A percentile compares a stretch with the other conserved stretches of the same genome.
Conservation (phyloP, 169 alveolate genomes). For the Eimeria tenella region DNA sequence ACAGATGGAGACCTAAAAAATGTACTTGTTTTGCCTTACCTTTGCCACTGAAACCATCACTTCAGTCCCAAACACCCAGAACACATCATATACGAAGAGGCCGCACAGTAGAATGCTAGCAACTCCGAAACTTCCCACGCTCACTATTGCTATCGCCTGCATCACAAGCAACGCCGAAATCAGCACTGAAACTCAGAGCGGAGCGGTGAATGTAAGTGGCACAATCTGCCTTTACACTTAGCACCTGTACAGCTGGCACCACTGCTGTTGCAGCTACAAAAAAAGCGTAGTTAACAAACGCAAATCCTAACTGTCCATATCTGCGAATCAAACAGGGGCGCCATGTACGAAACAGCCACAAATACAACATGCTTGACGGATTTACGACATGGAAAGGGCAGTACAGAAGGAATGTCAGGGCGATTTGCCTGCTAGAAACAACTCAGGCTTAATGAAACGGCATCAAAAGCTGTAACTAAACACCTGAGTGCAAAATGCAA, state of each 20-base stretch:
- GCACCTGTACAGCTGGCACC: too few species aligned
- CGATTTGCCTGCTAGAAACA: not conserved
- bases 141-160: slow-evolving; percentile 90
- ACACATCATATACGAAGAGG: slow-evolving; percentile 94
- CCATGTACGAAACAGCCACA: not conserved
- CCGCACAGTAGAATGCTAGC: slow-evolving; percentile 91
- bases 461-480: not conserved
- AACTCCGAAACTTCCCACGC: slow-evolving; percentile 91
- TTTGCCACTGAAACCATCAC: slow-evolving; percentile 96
- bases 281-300: too few species aligned
- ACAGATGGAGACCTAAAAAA: not conserved
- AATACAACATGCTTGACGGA: not conserved
- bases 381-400: not conserved
- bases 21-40: slow-evolving; percentile 54
- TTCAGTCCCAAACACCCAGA: slow-evolving; percentile 97
- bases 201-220: too few species aligned
- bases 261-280: too few species aligned
- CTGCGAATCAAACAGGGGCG: too few species aligned
- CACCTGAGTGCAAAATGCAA: slow-evolving; percentile 90
- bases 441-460: not conserved
- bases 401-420: too few species aligned
- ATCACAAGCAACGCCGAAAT: not conserved
- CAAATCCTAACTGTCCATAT: too few species aligned
- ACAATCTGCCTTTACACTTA: too few species aligned
- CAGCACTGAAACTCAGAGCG: not conserved